Evolutionary conservation across 345 rosid species (phyloP).

Genomic region (Eucalyptus cloeziana): DNA sequence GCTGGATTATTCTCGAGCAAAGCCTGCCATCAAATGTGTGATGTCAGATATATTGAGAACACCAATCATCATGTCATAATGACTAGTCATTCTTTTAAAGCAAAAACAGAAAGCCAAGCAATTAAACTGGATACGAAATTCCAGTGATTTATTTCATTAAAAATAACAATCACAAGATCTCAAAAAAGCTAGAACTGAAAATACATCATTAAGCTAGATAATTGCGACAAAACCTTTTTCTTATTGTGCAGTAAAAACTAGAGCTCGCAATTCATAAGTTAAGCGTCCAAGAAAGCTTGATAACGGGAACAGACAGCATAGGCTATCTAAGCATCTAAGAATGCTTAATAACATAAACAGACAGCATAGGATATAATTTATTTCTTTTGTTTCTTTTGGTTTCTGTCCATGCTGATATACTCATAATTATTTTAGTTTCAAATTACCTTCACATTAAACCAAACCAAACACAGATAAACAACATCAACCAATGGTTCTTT

Average conservation of each 20-base stretch:
- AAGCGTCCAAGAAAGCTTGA: background rate
- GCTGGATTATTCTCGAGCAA: constrained; percentile 71
- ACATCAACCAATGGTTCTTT: background rate
- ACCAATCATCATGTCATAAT: background rate
- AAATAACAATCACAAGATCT: background rate
- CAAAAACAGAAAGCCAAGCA: background rate
- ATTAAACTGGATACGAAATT: background rate
- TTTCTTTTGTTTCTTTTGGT: background rate
- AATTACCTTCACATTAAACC: background rate
- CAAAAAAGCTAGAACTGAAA: background rate
- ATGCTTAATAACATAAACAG: background rate
- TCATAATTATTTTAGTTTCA: background rate
- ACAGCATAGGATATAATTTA: background rate
- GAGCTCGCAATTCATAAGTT: background rate
- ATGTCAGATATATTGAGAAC: background rate
- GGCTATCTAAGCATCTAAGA: background rate
- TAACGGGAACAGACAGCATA: background rate
- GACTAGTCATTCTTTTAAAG: background rate
- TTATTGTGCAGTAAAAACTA: background rate
- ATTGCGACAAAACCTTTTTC: background rate
- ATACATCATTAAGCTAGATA: background rate
- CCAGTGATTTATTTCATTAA: background rate
- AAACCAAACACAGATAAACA: background rate
- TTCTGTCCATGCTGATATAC: background rate
- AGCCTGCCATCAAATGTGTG: constrained; percentile 32